Conservation (phyloP, 2,329 filamentous ascomycete genomes). For the Zopfia rhizophila region DNA sequence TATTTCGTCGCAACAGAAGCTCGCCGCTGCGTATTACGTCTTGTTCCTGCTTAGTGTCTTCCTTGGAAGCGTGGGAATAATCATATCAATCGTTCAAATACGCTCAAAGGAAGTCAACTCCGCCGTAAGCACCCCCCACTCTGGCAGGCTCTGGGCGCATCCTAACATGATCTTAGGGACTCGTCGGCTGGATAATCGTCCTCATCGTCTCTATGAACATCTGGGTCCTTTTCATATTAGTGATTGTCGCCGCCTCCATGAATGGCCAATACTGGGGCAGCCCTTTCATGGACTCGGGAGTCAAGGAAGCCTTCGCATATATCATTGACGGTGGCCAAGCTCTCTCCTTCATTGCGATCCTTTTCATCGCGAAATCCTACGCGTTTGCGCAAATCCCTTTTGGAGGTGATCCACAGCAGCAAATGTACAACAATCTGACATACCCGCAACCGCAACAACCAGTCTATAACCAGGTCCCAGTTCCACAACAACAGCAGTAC, state of each 20-base stretch:
- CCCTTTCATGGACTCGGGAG: too few relatives aligned
- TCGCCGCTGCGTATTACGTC: conserved; percentile 23
- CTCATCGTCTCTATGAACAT: conserved; percentile 31
- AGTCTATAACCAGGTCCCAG: conserved; percentile 1
- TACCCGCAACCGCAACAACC: conserved; percentile 23
- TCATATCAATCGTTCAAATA: conserved; percentile 26
- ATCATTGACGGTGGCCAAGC: conserved; percentile 28
- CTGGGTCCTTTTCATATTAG: conserved; percentile 26
- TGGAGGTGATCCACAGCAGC: conserved; percentile 21
- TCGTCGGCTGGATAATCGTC: conserved; percentile 26
- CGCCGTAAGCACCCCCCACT: conserved; percentile 27
- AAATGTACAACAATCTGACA: conserved; percentile 15
- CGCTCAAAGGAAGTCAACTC: conserved; percentile 23
- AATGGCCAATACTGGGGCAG: not conserved
- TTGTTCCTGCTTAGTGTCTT: conserved; percentile 34
- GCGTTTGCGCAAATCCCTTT: conserved; percentile 4
- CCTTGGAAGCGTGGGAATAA: conserved; percentile 21
- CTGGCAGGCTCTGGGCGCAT: too few relatives aligned
- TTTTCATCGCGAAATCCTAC: conserved; percentile 32
- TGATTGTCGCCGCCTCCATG: conserved; percentile 14
- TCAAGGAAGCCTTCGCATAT: conserved; percentile 22
- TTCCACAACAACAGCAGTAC: too few relatives aligned
- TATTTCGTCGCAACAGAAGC: not conserved
- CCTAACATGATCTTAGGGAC: conserved; percentile 24
- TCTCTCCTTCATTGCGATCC: conserved; percentile 30